Evolutionary conservation across 2,329 filamentous ascomycete species (phyloP).

Genomic region (Cercospora canescens): DNA sequence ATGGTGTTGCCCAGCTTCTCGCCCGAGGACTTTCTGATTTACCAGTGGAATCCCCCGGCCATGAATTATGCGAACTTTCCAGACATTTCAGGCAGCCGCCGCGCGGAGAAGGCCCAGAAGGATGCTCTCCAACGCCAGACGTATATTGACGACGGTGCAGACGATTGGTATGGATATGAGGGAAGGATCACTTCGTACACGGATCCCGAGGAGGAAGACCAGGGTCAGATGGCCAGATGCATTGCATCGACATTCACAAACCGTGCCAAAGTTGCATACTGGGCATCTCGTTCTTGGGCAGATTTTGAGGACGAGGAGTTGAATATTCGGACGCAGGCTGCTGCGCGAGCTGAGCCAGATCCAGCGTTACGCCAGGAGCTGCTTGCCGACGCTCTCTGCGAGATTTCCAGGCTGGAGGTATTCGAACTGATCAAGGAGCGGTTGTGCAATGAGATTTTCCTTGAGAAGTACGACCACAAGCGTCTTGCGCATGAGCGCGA

Average conservation of each 20-base stretch:
- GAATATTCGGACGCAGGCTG: slow-evolving; percentile 13
- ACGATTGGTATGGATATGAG: slow-evolving; percentile 25
- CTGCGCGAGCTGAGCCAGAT: slow-evolving; percentile 11
- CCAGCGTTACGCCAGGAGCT: slow-evolving; percentile 7
- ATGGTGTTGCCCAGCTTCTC: slow-evolving; percentile 4
- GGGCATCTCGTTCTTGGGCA: slow-evolving; percentile 18
- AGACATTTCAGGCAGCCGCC: slow-evolving; percentile 4
- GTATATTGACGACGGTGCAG: slow-evolving; percentile 19
- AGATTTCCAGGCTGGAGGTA: slow-evolving; percentile 20
- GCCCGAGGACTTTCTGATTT: slow-evolving; percentile 16
- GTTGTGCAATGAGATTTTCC: slow-evolving; percentile 26
- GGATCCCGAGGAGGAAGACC: not conserved
- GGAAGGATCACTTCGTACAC: slow-evolving; percentile 1
- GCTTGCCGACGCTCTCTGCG: slow-evolving; percentile 15
- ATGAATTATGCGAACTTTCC: not conserved
- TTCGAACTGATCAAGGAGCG: slow-evolving; percentile 24
- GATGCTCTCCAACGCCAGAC: slow-evolving; percentile 7
- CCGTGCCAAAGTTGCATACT: slow-evolving; percentile 26
- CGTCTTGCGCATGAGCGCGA: not conserved
- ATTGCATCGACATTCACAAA: slow-evolving; percentile 23
- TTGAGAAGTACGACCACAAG: slow-evolving; percentile 3
- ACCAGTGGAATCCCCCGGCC: slow-evolving; percentile 16
- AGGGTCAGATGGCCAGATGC: not conserved
- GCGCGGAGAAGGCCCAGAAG: slow-evolving; percentile 10
- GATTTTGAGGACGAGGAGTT: slow-evolving; percentile 27